Evolutionary conservation across 345 rosid species (phyloP), one percentile per base, ranked within the genome.

Genomic region (Lepidium aucheri): DNA sequence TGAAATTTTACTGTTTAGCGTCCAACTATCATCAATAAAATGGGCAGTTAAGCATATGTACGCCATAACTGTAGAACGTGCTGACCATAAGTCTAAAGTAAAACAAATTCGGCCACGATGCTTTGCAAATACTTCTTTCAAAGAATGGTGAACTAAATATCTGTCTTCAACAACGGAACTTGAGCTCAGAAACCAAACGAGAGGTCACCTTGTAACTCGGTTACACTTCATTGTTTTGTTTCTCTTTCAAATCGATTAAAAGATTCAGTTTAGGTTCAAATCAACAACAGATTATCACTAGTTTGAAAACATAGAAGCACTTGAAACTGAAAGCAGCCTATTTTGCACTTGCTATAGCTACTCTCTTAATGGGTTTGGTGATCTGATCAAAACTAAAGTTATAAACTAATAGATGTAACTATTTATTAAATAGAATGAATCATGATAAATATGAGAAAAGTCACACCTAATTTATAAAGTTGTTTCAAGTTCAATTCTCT

Each of bases 291-390:
- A n/a, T n/a, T n/a, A n/a, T n/a, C n/a, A n/a, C n/a, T n/a, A n/a
- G n/a, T n/a, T n/a, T n/a, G n/a, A n/a, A n/a, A n/a, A n/a, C n/a
- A n/a, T n/a, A n/a, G 30, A 26, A 26, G 30, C 30, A 26, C 30
- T 26, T 26, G 6, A 26, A 26, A 26, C 2, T 26, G 30, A 26
- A 26, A 26, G 30, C 30, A 26, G 30, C 30, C 6, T 26, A 26
- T 26, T 26, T 26, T 26, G 5, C 30, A 26, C 30, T 26, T 26
- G 30, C 30, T 26, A 4, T 26, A 26, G 5, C 30, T 26, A 26
- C 30, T 4, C 30, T 33, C 7, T 0, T 65, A 36, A 58, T 65
- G 72, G 72, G 76, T 73, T 65, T 65, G 76, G 76, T 65, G 76
- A 73, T 73, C 72, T 24, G 67, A 73, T 42, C 42, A 2, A 54